These are phyloP conservation scores for Phlebiopsis gigantea DNA, from an alignment of 768 basidiomycete genomes.

Conservation along the genomic window DNA sequence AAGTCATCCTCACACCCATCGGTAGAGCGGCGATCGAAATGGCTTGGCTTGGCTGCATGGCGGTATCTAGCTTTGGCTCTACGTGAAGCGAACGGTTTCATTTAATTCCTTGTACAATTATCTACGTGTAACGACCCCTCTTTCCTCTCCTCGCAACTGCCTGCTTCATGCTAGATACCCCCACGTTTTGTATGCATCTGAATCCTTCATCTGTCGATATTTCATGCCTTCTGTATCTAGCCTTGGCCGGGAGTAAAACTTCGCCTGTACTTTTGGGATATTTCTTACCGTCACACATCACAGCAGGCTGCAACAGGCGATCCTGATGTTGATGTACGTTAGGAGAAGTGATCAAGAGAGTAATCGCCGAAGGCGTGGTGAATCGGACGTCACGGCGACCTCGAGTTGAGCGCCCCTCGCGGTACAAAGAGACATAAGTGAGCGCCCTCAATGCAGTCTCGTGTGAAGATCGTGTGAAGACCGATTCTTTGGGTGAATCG, in stretches of 20 bases:
- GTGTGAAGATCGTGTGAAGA: background rate
- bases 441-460: background rate
- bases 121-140: background rate
- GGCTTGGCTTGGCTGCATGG: constrained; percentile 51
- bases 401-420: too few species aligned
- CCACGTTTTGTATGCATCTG: constrained; percentile 13
- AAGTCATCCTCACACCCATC: constrained; percentile 38
- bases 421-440: too few species aligned
- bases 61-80: constrained; percentile 36
- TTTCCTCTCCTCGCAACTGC: background rate
- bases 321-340: too few species aligned
- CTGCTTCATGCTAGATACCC: constrained; percentile 9
- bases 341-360: too few species aligned
- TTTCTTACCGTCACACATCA: background rate
- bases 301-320: too few species aligned
- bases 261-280: constrained; percentile 9
- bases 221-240: constrained; percentile 11
- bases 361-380: too few species aligned
- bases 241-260: constrained; percentile 7
- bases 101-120: background rate
- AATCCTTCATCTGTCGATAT: constrained; percentile 8
- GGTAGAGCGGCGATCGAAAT: constrained; percentile 48
- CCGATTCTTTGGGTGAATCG: background rate
- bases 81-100: background rate
- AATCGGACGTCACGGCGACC: too few species aligned